Evolutionary conservation across 257 asterid species (phyloP).

Genomic region (Sherardia arvensis): DNA sequence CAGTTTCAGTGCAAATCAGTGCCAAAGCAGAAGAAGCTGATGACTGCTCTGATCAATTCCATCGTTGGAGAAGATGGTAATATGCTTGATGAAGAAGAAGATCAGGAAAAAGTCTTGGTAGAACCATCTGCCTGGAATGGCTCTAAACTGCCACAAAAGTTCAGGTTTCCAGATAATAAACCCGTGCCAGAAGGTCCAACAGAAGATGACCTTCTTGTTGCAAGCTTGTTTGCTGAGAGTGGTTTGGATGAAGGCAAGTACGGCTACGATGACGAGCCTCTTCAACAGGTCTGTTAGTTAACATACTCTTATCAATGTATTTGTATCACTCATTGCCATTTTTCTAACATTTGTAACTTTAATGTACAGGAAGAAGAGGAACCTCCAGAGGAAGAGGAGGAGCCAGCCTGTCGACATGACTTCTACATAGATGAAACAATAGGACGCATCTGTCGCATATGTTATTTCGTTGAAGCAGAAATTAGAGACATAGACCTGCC

Average conservation of each 20-base stretch:
- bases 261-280: background rate
- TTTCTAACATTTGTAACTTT: background rate
- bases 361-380: background rate
- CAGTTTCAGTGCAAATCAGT: background rate
- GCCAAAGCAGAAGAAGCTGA: background rate
- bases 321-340: background rate
- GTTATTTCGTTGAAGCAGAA: background rate
- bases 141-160: slow-evolving; percentile 25
- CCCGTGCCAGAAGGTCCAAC: slow-evolving; percentile 26
- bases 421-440: background rate
- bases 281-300: background rate
- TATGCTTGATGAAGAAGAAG: background rate
- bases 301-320: background rate
- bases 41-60: background rate
- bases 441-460: background rate
- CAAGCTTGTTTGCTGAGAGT: slow-evolving; percentile 22
- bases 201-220: slow-evolving; percentile 25
- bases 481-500: background rate
- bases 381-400: background rate
- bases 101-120: background rate
- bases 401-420: background rate
- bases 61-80: background rate
- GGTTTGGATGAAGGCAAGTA: background rate
- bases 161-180: slow-evolving; percentile 38
- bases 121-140: slow-evolving; percentile 4